Conservation (phyloP, 257 asterid genomes). For the Capsicum baccatum region DNA sequence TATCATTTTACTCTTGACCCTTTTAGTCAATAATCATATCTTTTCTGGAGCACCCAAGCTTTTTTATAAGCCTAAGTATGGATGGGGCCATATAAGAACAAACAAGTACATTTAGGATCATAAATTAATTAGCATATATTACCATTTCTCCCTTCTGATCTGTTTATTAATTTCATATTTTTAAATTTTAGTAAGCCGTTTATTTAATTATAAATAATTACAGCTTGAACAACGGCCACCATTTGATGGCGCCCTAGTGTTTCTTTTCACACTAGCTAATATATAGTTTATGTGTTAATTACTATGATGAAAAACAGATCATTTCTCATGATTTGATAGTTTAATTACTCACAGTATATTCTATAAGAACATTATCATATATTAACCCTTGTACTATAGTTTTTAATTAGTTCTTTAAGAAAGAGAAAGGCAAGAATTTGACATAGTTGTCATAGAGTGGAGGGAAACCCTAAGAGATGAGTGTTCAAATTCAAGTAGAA, state of each 20-base stretch:
- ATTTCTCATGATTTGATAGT: conserved; percentile 31
- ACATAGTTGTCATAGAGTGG: not conserved
- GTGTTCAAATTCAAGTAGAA: not conserved
- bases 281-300: not conserved
- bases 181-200: not conserved
- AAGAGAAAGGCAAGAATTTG: not conserved
- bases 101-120: not conserved
- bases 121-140: not conserved
- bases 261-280: conserved; percentile 14
- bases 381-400: not conserved
- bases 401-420: not conserved
- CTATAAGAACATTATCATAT: not conserved
- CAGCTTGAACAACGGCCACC: not conserved
- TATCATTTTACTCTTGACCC: conserved; percentile 24
- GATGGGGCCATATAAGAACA: too few relatives aligned
- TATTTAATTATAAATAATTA: not conserved
- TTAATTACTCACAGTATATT: not conserved
- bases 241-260: not conserved
- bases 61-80: too few relatives aligned
- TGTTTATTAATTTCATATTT: not conserved
- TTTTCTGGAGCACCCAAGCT: not conserved
- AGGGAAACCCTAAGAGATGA: not conserved
- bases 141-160: not conserved
- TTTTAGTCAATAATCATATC: conserved; percentile 5
- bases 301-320: conserved; percentile 8